Conservation (phyloP, 768 basidiomycete genomes). For the Collybia mongolica region DNA sequence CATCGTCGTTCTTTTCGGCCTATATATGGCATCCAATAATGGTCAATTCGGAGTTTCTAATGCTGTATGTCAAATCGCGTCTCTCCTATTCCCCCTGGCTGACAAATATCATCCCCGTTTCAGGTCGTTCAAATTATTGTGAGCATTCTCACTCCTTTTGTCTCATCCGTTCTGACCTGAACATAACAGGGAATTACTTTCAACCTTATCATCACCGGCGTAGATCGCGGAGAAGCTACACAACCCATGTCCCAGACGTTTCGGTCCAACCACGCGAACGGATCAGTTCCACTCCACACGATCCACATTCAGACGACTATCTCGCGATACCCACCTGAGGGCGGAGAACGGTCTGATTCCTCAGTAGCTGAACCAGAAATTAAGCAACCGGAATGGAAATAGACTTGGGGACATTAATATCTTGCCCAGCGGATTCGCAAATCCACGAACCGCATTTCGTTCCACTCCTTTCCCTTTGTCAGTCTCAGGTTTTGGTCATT, state of each 20-base stretch:
- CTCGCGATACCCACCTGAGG: constrained; percentile 16
- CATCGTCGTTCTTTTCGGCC: constrained; percentile 30
- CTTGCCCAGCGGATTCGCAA: no score
- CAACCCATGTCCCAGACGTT: constrained; percentile 3
- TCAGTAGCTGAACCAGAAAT: constrained; percentile 1
- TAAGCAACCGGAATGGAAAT: no score
- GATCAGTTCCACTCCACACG: constrained; percentile 20
- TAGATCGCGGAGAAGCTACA: constrained; percentile 21
- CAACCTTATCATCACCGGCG: constrained; percentile 28
- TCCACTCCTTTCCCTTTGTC: no score
- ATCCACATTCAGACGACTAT: constrained; percentile 31
- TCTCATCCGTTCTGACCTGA: not conserved
- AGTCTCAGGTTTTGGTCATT: no score
- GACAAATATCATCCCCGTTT: not conserved
- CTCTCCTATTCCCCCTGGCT: constrained; percentile 1
- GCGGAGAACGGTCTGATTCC: constrained; percentile 4
- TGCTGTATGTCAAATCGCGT: constrained; percentile 25
- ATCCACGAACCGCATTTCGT: no score
- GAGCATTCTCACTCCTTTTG: constrained; percentile 5
- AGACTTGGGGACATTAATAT: no score
- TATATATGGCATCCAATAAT: constrained; percentile 34
- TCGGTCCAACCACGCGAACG: no score
- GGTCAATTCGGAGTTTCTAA: constrained; percentile 36
- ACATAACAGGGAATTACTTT: constrained; percentile 26
- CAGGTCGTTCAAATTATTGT: constrained; percentile 43